A percentile compares a stretch with the other conserved stretches of the same genome.
Conservation (phyloP, 2,329 filamentous ascomycete species). For the Trichoderma sp. region DNA sequence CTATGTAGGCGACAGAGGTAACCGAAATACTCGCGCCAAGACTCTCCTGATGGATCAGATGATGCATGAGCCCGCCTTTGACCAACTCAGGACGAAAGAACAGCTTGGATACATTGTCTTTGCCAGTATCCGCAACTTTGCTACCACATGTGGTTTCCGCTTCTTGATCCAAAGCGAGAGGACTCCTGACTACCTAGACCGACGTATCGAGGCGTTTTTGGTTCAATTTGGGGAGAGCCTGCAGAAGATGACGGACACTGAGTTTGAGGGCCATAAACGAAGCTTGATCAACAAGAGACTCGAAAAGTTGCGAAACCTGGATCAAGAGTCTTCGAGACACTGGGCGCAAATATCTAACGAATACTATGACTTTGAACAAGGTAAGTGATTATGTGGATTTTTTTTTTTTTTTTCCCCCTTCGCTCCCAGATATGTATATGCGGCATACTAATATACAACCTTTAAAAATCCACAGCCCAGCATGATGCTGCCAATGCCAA, state of each 20-base stretch:
- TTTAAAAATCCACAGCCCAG: slow-evolving; percentile 53
- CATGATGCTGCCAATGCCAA: slow-evolving; percentile 76
- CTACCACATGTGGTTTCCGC: slow-evolving; percentile 81
- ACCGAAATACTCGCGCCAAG: slow-evolving; percentile 72
- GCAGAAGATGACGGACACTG: slow-evolving; percentile 73
- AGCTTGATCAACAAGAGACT: slow-evolving; percentile 83
- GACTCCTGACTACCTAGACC: slow-evolving; percentile 79
- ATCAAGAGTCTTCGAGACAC: slow-evolving; percentile 78
- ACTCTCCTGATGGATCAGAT: slow-evolving; percentile 84
- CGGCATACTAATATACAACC: neutral
- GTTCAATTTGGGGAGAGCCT: slow-evolving; percentile 65
- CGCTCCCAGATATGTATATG: neutral
- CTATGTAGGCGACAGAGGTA: slow-evolving; percentile 67
- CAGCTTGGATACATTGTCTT: slow-evolving; percentile 97
- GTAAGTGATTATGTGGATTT: slow-evolving; percentile 52
- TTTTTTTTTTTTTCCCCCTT: no score
- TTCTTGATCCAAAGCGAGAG: slow-evolving; percentile 94
- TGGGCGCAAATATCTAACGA: slow-evolving; percentile 86
- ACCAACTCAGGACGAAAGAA: slow-evolving; percentile 93
- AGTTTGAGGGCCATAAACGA: slow-evolving; percentile 89
- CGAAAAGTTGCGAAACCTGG: slow-evolving; percentile 90
- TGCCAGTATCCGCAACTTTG: slow-evolving; percentile 69
- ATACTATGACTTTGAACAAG: slow-evolving; percentile 84
- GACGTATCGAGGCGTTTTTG: slow-evolving; percentile 84
- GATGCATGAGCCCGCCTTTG: slow-evolving; percentile 89